Evolutionary conservation across 2,329 filamentous ascomycete species (phyloP), one percentile per base, ranked within the genome.

Genomic region (Aspergillus amoenus): DNA sequence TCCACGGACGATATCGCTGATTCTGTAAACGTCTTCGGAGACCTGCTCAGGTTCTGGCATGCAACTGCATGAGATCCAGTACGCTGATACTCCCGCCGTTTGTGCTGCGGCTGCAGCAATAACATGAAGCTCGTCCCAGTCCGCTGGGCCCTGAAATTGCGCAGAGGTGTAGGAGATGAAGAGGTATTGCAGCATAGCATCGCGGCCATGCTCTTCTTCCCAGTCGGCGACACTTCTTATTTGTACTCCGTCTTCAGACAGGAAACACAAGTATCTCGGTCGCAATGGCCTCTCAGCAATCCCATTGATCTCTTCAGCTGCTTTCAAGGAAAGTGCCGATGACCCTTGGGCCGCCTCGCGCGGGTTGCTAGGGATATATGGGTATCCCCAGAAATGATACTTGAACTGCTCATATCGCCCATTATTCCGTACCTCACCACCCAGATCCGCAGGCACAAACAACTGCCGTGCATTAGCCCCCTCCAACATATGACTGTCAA

Each of bases 331-430:
- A 13, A 37, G 6, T 1, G 13, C 6, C 5, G 34, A 37, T 4
- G 34, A 37, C 1, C 12, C 15, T 15, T 37, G 13, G 0, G 34
- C 34, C 5, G 34, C 34, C 34, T 37, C 34, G 34, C 15, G 34
- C 6, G 37, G 27, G 22, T 37, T 49, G n/a, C 17, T 18, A 1
- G 46, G 17, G 12, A 39, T 18, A 6, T 18, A 37, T 1, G 46
- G 21, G 32, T 49, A 37, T 3, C 46, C 46, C 46, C 46, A 49
- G 11, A 21, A 49, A 24, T 49, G 46, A 37, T 49, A 49, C 46
- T 49, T 49, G 46, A 49, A 49, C 32, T 49, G 30, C 22, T 49
- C 46, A 22, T 49, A 49, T 21, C 13, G 46, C 17, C 46, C 46
- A 12, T 49, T 49, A 30, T 49, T 49, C n/a, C 46, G 17, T 5